phyloP scores from a whole-genome alignment of 1,139 yeast species.

The Suhomyces kunorum region DNA sequence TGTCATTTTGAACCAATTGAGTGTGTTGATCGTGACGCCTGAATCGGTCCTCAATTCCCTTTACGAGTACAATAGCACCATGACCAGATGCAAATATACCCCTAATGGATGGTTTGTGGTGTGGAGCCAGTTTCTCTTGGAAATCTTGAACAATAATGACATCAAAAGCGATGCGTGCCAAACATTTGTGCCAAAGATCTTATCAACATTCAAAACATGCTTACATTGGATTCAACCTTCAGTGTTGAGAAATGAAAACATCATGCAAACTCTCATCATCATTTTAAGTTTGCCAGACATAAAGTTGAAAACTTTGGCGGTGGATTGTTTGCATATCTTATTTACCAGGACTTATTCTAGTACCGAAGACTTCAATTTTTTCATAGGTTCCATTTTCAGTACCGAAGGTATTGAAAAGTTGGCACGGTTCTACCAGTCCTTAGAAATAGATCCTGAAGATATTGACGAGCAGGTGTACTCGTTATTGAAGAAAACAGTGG shows the following conservation, averaged over 20 bases:
- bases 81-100: slow-evolving; percentile 63
- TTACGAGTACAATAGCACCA: slow-evolving; percentile 70
- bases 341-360: slow-evolving; percentile 78
- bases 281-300: slow-evolving; percentile 63
- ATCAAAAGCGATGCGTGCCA: slow-evolving; percentile 39
- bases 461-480: slow-evolving; percentile 80
- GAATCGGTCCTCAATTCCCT: slow-evolving; percentile 60
- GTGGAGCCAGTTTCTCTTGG: slow-evolving; percentile 70
- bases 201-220: slow-evolving; percentile 86
- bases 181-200: slow-evolving; percentile 61
- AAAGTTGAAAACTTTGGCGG: slow-evolving; percentile 75
- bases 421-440: slow-evolving; percentile 60
- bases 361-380: slow-evolving; percentile 71
- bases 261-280: slow-evolving; percentile 62
- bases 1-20: slow-evolving; percentile 73
- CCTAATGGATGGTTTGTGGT: slow-evolving; percentile 83
- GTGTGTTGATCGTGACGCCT: slow-evolving; percentile 82
- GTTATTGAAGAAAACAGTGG: slow-evolving; percentile 83
- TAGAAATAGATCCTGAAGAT: slow-evolving; percentile 69
- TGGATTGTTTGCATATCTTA: slow-evolving; percentile 86
- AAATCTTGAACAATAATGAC: slow-evolving; percentile 43
- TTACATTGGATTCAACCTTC: slow-evolving; percentile 87
- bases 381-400: slow-evolving; percentile 78
- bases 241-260: slow-evolving; percentile 66
- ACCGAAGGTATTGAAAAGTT: slow-evolving; percentile 71